These are phyloP conservation scores for Ophiostoma novo-ulmi DNA, from an alignment of 2,329 filamentous ascomycete genomes.

Conservation along the genomic window DNA sequence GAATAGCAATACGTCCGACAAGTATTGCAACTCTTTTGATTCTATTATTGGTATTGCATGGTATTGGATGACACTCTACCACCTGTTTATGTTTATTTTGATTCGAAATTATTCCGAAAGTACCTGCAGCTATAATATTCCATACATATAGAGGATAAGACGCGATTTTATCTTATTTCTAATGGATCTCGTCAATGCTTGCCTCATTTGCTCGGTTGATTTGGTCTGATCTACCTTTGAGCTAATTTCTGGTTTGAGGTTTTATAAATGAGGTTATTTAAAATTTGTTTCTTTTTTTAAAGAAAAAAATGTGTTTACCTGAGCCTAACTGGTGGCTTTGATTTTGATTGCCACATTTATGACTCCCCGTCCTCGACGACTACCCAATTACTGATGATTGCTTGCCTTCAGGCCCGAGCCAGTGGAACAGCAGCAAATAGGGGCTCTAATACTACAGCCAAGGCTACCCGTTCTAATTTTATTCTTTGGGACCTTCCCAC, in stretches of 20 bases:
- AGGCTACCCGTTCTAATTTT: conserved; percentile 1
- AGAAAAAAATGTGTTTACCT: not conserved
- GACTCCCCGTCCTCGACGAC: no score
- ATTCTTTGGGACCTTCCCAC: not conserved
- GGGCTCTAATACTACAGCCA: not conserved
- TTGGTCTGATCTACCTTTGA: not conserved
- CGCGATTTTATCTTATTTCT: not conserved
- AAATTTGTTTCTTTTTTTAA: no score
- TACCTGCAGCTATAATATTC: not conserved
- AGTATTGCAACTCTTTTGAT: not conserved
- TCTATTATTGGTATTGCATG: not conserved
- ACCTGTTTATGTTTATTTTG: not conserved
- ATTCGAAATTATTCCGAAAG: not conserved
- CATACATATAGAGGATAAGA: no score
- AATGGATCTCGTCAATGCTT: not conserved
- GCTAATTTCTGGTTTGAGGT: not conserved
- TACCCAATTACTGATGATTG: not conserved
- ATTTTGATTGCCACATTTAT: not conserved
- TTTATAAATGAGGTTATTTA: not conserved
- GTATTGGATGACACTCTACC: not conserved
- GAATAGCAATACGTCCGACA: not conserved
- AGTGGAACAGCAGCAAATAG: not conserved
- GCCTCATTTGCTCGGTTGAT: not conserved
- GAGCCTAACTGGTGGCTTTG: not conserved
- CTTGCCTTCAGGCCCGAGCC: not conserved